phyloP scores from a whole-genome alignment of 2,329 filamentous ascomycete species.

The Penicillium sp. region DNA sequence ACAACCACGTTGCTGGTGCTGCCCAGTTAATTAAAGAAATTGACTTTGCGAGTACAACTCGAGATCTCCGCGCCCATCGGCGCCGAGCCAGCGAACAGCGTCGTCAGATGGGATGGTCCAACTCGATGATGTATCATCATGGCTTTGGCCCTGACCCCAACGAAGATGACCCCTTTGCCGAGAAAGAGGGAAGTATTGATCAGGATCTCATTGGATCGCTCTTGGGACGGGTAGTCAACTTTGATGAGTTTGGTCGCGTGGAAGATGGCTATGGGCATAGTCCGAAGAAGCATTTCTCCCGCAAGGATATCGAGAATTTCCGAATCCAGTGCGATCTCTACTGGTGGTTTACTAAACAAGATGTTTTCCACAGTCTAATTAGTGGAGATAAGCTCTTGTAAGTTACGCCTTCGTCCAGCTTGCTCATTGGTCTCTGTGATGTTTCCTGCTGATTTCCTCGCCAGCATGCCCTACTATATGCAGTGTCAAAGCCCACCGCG shows the following conservation, averaged over 20 bases:
- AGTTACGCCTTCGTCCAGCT: conserved; percentile 45
- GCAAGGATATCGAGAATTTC: conserved; percentile 73
- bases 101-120: conserved; percentile 30
- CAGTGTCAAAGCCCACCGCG: conserved; percentile 90
- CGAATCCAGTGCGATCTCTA: conserved; percentile 83
- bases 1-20: conserved; percentile 84
- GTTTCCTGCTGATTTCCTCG: conserved; percentile 21
- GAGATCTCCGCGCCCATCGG: conserved; percentile 69
- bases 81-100: conserved; percentile 46
- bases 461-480: conserved; percentile 74
- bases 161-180: conserved; percentile 49
- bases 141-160: conserved; percentile 41
- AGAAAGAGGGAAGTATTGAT: conserved; percentile 55
- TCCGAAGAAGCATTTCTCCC: conserved; percentile 43
- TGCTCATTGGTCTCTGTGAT: neutral
- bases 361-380: conserved; percentile 85
- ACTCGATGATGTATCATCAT: conserved; percentile 23
- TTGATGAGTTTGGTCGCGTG: conserved; percentile 61
- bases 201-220: conserved; percentile 61
- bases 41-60: conserved; percentile 73
- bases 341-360: conserved; percentile 97
- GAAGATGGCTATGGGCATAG: conserved; percentile 34
- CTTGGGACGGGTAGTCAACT: conserved; percentile 61
- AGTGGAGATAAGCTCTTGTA: conserved; percentile 85
- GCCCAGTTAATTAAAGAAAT: conserved; percentile 81